Conservation (phyloP, 371 early-diverging fungal species). For the Apophysomyces elegans region DNA sequence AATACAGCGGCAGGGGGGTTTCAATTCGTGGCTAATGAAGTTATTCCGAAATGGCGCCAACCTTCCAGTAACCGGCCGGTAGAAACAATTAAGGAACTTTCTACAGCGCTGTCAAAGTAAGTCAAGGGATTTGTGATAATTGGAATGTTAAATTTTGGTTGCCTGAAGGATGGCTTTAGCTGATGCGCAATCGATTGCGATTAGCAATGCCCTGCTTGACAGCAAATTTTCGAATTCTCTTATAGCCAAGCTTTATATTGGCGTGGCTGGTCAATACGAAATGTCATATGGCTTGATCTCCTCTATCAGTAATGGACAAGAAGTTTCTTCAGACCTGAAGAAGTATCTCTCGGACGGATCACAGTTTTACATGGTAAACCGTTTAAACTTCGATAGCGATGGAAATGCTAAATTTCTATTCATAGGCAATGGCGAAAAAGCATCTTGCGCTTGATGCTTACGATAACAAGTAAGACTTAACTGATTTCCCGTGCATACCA, state of each 20-base stretch:
- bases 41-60: slow-evolving; percentile 56
- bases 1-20: slow-evolving; percentile 65
- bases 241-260: slow-evolving; percentile 64
- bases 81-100: slow-evolving; percentile 49
- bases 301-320: slow-evolving; percentile 57
- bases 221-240: slow-evolving; percentile 58
- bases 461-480: slow-evolving; percentile 58
- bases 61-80: slow-evolving; percentile 39
- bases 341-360: slow-evolving; percentile 63
- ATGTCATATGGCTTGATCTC: slow-evolving; percentile 64
- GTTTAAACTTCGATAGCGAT: neutral
- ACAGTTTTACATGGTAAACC: slow-evolving; percentile 51
- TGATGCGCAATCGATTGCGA: slow-evolving; percentile 55
- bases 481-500: neutral
- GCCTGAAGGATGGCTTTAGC: slow-evolving; percentile 51
- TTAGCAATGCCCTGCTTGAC: slow-evolving; percentile 46
- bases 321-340: slow-evolving; percentile 60
- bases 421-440: slow-evolving; percentile 62
- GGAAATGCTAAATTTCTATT: neutral
- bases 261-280: slow-evolving; percentile 66
- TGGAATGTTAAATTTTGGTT: neutral
- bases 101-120: slow-evolving; percentile 58
- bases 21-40: slow-evolving; percentile 55
- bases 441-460: slow-evolving; percentile 66
- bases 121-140: neutral